Evolutionary conservation across 2,329 filamentous ascomycete genomes (phyloP).

Genomic region (Trichoderma brevicompactum): DNA sequence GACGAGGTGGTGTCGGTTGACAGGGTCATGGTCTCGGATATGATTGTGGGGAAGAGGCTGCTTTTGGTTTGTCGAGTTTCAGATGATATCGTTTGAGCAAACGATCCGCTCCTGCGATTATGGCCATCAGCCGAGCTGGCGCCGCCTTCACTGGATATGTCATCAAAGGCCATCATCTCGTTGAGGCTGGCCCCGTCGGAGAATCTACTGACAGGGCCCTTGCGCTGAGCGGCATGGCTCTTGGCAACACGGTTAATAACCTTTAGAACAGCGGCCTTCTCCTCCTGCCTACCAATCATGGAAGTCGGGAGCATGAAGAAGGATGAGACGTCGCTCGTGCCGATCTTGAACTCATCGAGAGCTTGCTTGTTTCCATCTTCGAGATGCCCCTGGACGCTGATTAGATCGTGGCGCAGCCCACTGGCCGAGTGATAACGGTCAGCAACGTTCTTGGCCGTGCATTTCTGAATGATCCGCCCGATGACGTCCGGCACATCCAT

Average conservation of each 20-base stretch:
- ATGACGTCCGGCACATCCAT: conserved; percentile 84
- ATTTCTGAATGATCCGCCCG: conserved; percentile 83
- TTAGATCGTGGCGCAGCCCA: conserved; percentile 80
- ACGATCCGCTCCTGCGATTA: conserved; percentile 55
- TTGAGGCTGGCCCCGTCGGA: conserved; percentile 58
- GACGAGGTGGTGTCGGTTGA: conserved; percentile 55
- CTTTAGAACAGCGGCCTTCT: conserved; percentile 70
- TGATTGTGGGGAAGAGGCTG: conserved; percentile 47
- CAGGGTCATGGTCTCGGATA: conserved; percentile 47
- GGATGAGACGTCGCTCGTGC: conserved; percentile 84
- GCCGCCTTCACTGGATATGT: conserved; percentile 61
- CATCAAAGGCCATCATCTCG: conserved; percentile 47
- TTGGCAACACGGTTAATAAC: conserved; percentile 78
- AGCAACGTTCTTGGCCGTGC: conserved; percentile 84
- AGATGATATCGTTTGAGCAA: conserved; percentile 48
- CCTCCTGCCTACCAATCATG: conserved; percentile 79
- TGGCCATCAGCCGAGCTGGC: conserved; percentile 61
- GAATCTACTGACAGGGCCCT: conserved; percentile 49
- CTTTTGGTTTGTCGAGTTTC: conserved; percentile 48
- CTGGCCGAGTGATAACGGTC: conserved; percentile 90
- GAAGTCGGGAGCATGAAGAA: conserved; percentile 84
- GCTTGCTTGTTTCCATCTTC: conserved; percentile 73
- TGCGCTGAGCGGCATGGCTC: conserved; percentile 59
- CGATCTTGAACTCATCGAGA: conserved; percentile 75
- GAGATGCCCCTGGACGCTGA: conserved; percentile 73